Percentiles rank a stretch among this genome's conserved stretches.
Evolutionary conservation across 2,329 filamentous ascomycete species (phyloP).

Genomic region (Neocatenulostroma microsporum): DNA sequence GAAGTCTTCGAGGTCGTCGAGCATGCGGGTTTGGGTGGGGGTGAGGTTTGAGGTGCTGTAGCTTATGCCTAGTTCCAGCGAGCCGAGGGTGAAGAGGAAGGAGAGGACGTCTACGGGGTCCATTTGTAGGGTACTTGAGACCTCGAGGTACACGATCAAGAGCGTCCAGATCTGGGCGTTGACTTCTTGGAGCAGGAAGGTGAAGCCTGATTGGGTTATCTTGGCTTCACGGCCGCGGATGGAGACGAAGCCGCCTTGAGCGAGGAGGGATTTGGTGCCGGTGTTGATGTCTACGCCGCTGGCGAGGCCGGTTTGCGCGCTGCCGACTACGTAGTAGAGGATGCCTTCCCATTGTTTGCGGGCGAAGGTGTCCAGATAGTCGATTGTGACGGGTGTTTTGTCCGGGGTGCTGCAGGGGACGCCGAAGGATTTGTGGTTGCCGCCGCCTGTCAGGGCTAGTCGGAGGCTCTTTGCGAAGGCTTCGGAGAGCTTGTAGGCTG

Average conservation of each 20-base stretch:
- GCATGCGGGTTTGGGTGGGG: slow-evolving; percentile 73
- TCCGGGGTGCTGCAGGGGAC: slow-evolving; percentile 64
- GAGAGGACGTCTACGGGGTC: slow-evolving; percentile 90
- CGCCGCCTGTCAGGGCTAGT: slow-evolving; percentile 76
- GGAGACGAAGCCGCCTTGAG: slow-evolving; percentile 74
- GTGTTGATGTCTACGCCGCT: slow-evolving; percentile 46
- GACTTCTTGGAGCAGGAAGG: slow-evolving; percentile 86
- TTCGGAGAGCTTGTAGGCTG: slow-evolving; percentile 67
- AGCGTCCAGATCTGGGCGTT: slow-evolving; percentile 97
- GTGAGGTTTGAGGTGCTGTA: slow-evolving; percentile 84
- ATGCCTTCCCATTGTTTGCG: slow-evolving; percentile 92
- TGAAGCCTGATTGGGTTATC: slow-evolving; percentile 91
- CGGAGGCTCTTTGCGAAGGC: slow-evolving; percentile 80
- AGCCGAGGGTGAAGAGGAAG: slow-evolving; percentile 92
- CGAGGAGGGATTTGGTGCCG: slow-evolving; percentile 75
- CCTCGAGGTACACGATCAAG: slow-evolving; percentile 84
- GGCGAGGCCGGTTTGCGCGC: slow-evolving; percentile 50
- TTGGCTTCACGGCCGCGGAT: slow-evolving; percentile 39
- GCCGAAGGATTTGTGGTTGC: slow-evolving; percentile 80
- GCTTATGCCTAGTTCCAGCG: slow-evolving; percentile 80
- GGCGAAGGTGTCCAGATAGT: slow-evolving; percentile 77
- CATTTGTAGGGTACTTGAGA: slow-evolving; percentile 60
- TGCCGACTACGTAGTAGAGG: slow-evolving; percentile 86
- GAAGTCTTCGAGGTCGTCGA: slow-evolving; percentile 85
- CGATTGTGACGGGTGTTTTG: slow-evolving; percentile 56